Base-by-base conservation (phyloP, 495 filamentous ascomycete genomes). In the Barbatosphaeria neglecta region DNA sequence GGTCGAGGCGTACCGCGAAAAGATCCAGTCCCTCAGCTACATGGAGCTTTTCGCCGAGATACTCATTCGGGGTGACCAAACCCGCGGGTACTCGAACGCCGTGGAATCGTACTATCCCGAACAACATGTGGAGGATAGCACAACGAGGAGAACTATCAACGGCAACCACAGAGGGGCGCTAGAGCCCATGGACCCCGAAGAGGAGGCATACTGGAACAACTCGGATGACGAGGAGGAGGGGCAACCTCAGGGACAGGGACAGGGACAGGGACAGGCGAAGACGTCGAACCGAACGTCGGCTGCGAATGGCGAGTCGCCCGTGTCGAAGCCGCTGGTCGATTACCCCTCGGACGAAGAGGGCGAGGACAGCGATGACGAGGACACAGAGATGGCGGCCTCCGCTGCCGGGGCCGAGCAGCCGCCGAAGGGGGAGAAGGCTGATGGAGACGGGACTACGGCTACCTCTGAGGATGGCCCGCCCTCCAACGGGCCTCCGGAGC, bases 151-250 rank as follows among this genome's bases (percentile, higher is more conserved):
- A 22, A 75, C 72, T 19, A 57, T 78, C 37, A 85, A 82, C 46
- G 83, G 78, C 24, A 60, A 63, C 25, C 70, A 82, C 48, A 90
- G 86, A 74, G 80, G 80, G 51, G 73, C 87, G 63, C 92, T 95
- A 51, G 68, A 71, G 9, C 54, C 73, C 9, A 76, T 90, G 68
- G 93, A 97, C 59, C 73, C 82, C 18, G 80, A 80, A 2, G 86
- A 97, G 62, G 90, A 96, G 53, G 87, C 87, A 24, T 98, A 98
- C 62, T 97, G 94, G 74, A 90, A 93, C 60, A 82, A 80, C 9
- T 88, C 94, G 46, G 86, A 94, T 49, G 90, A 93, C 43, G 87
- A 90, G 22, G 86, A 93, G 16, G 83, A 85, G 50, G 58, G 66
- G 43, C 50, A 57, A 4, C n/a, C n/a, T n/a, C n/a, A n/a, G n/a